Conservation (phyloP, 306 rosid genomes). For the Comarum palustre region DNA sequence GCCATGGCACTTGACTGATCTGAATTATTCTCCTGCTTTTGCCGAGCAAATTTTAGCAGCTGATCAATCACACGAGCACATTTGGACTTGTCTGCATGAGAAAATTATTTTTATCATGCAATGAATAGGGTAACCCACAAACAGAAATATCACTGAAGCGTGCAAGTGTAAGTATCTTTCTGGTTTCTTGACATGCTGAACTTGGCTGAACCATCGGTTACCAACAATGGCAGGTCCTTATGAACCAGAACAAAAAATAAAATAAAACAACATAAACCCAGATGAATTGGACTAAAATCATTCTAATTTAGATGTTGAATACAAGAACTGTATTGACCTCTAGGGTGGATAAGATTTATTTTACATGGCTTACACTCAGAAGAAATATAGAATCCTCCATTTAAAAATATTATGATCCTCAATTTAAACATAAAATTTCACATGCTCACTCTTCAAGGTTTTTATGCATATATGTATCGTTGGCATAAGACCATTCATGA, state of each 20-base stretch:
- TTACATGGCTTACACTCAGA: background rate
- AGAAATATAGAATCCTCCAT: too few species aligned
- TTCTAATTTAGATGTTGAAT: background rate
- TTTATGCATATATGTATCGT: background rate
- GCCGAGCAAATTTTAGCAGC: conserved; percentile 47
- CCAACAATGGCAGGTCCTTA: background rate
- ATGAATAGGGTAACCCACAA: background rate
- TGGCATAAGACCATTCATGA: background rate
- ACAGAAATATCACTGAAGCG: background rate
- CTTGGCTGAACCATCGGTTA: background rate
- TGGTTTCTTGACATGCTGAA: background rate
- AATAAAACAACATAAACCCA: background rate
- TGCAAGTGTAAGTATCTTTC: background rate
- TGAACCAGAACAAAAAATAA: background rate
- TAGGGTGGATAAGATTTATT: background rate
- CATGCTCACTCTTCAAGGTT: background rate
- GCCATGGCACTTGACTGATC: conserved; percentile 42
- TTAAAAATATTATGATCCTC: background rate
- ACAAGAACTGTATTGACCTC: background rate
- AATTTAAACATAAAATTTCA: background rate
- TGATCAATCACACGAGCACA: conserved; percentile 47
- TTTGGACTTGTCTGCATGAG: conserved; percentile 52
- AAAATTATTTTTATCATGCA: background rate
- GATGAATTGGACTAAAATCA: background rate
- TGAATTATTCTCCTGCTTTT: conserved; percentile 36